Evolutionary conservation across 164 flowering plant species (phyloP).

Genomic region (Aristolochia fimbriata): DNA sequence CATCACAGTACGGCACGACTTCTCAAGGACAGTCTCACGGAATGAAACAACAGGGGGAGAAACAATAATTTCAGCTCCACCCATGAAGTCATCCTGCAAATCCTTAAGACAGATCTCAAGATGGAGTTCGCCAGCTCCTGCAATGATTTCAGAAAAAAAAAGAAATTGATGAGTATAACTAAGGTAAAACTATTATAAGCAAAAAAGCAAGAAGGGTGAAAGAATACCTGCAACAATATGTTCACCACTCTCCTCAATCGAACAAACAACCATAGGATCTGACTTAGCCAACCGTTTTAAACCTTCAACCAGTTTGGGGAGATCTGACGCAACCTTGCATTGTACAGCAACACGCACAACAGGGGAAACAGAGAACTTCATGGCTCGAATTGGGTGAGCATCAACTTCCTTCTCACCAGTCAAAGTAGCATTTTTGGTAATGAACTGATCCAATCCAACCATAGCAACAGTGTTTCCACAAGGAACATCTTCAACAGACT

Average conservation of each 20-base stretch:
- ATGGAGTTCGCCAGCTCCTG: conserved; percentile 29
- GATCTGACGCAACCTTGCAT: conserved; percentile 33
- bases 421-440: conserved; percentile 30
- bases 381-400: conserved; percentile 31
- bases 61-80: conserved; percentile 21
- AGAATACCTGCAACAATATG: conserved; percentile 25
- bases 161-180: too few species aligned
- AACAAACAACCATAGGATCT: conserved; percentile 29
- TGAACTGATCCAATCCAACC: conserved; percentile 29
- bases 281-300: conserved; percentile 32
- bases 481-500: conserved; percentile 34
- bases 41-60: conserved; percentile 25
- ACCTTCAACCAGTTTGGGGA: conserved; percentile 35
- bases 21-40: conserved; percentile 28
- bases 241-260: conserved; percentile 30
- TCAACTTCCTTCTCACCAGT: conserved; percentile 31
- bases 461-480: conserved; percentile 26
- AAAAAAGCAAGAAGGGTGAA: too few species aligned
- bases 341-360: conserved; percentile 31
- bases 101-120: conserved; percentile 27
- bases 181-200: too few species aligned
- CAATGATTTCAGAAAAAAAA: conserved; percentile 4
- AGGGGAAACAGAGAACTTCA: conserved; percentile 32
- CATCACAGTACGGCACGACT: conserved; percentile 25
- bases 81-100: conserved; percentile 26